Evolutionary conservation across 2,329 filamentous ascomycete species (phyloP).

Genomic region (Pseudonectria foliicola): DNA sequence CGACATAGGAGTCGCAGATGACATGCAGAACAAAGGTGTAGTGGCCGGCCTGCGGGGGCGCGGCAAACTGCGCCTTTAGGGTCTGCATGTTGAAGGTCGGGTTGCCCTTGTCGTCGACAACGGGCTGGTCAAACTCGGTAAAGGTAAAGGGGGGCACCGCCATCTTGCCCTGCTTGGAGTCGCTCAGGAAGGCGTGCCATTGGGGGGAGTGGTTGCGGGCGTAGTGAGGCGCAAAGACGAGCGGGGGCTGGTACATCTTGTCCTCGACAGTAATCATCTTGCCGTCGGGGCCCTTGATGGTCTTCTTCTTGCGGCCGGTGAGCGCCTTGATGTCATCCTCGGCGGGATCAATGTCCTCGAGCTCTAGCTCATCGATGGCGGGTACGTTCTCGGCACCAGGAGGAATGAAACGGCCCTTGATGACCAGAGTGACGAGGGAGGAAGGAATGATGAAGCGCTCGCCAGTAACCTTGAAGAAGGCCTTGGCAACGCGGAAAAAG

Average conservation of each 20-base stretch:
- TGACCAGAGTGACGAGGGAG: conserved; percentile 85
- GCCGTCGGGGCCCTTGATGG: conserved; percentile 54
- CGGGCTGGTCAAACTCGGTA: conserved; percentile 80
- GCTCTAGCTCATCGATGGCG: conserved; percentile 65
- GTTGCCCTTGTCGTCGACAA: conserved; percentile 71
- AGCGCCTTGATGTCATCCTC: conserved; percentile 87
- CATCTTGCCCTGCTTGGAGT: conserved; percentile 91
- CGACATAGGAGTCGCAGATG: conserved; percentile 90
- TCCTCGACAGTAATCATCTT: conserved; percentile 51
- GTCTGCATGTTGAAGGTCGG: conserved; percentile 95
- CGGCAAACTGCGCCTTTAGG: conserved; percentile 93
- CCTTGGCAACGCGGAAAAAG: conserved; percentile 75
- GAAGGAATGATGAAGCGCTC: conserved; percentile 89
- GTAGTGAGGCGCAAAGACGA: conserved; percentile 88
- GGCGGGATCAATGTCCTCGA: conserved; percentile 86
- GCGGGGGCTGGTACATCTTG: conserved; percentile 65
- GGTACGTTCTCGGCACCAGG: conserved; percentile 74
- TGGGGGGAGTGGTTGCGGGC: conserved; percentile 81
- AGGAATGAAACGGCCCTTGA: conserved; percentile 91
- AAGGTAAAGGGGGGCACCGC: conserved; percentile 97
- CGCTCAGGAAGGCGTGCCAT: conserved; percentile 93
- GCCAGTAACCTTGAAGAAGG: conserved; percentile 97
- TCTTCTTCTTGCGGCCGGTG: conserved; percentile 66
- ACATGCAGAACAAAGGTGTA: conserved; percentile 95
- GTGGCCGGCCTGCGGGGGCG: conserved; percentile 82